phyloP scores from a whole-genome alignment of 345 rosid species.

The Hirschfeldia incana region DNA sequence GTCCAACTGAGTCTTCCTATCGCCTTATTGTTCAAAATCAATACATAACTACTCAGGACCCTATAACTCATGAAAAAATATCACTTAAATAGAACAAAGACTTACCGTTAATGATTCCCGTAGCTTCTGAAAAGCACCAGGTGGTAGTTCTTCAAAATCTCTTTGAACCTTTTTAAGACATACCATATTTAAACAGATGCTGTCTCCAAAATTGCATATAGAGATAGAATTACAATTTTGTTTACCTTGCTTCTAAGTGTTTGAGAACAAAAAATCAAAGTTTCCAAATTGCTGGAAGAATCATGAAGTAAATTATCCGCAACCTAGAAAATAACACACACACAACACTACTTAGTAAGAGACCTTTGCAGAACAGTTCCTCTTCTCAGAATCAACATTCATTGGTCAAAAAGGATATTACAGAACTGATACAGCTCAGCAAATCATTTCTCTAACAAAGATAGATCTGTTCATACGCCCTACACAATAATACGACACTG shows the following conservation, averaged over 20 bases:
- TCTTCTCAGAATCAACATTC: constrained; percentile 3
- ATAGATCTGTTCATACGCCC: constrained; percentile 26
- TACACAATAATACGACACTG: neutral
- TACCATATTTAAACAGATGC: constrained; percentile 23
- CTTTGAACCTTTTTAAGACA: constrained; percentile 75
- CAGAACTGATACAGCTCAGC: neutral
- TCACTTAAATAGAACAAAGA: constrained; percentile 20
- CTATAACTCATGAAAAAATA: neutral
- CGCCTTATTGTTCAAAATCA: neutral
- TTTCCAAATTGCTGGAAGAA: constrained; percentile 92
- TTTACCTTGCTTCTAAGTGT: constrained; percentile 99
- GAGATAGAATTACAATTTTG: constrained; percentile 3
- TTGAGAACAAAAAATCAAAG: constrained; percentile 96
- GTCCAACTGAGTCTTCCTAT: neutral
- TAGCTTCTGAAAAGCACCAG: constrained; percentile 85
- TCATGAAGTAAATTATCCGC: constrained; percentile 99
- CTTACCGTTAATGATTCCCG: constrained; percentile 82
- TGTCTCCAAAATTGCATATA: neutral
- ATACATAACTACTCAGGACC: constrained; percentile 9
- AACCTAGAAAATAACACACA: constrained; percentile 49
- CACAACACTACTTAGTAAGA: constrained; percentile 12
- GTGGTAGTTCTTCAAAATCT: constrained; percentile 95
- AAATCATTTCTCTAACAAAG: constrained; percentile 5
- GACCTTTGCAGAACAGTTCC: neutral
- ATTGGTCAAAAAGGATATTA: constrained; percentile 6